A percentile compares a stretch with the other conserved stretches of the same genome.
phyloP scores from a whole-genome alignment of 805 yeast species.

The Saccharomycopsis sp. region DNA sequence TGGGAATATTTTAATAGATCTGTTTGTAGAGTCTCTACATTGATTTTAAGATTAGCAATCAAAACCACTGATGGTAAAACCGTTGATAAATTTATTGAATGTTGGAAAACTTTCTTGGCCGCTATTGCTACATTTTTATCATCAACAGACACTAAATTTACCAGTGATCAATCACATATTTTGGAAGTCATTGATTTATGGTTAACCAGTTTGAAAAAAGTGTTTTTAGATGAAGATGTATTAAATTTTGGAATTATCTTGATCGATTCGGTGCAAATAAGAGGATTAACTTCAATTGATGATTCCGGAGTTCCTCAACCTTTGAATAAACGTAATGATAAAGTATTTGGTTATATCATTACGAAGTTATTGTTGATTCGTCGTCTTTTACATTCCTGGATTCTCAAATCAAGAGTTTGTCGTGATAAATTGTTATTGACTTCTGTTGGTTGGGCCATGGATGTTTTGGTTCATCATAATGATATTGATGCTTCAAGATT shows the following conservation, averaged over 20 bases:
- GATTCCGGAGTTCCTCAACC: constrained; percentile 19
- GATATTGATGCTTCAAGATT: constrained; percentile 55
- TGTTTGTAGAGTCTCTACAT: constrained; percentile 46
- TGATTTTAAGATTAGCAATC: constrained; percentile 36
- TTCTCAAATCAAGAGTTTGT: constrained; percentile 23
- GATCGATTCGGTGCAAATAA: constrained; percentile 43
- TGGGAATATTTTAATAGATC: constrained; percentile 61
- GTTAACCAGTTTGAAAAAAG: constrained; percentile 31
- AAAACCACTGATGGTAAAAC: constrained; percentile 21
- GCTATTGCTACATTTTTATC: constrained; percentile 35
- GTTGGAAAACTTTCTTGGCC: constrained; percentile 25
- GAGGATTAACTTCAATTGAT: constrained; percentile 42
- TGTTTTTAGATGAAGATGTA: constrained; percentile 30
- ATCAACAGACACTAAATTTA: constrained; percentile 34
- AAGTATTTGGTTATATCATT: constrained; percentile 45
- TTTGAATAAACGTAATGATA: constrained; percentile 28
- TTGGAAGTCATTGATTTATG: constrained; percentile 51
- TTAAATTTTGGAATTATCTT: constrained; percentile 34
- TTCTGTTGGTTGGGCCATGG: constrained; percentile 46
- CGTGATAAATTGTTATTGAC: constrained; percentile 33
- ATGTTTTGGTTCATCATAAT: constrained; percentile 36
- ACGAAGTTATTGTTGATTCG: constrained; percentile 53
- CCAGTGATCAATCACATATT: constrained; percentile 53
- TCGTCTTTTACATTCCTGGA: constrained; percentile 35
- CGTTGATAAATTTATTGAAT: constrained; percentile 20